Base-by-base conservation (phyloP, 176 grass and related monocot genomes). In the Triticum timopheevii region DNA sequence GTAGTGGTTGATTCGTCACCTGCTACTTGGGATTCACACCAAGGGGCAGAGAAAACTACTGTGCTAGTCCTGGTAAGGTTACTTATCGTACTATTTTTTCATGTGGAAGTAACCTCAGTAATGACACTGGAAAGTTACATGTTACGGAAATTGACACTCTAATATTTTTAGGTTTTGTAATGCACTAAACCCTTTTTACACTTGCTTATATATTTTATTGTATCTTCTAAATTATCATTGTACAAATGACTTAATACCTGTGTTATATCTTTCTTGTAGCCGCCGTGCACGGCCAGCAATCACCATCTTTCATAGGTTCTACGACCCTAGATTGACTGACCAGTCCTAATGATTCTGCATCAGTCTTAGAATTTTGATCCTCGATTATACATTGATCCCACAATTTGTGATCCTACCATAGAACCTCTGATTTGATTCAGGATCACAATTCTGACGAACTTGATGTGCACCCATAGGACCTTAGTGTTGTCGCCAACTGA, bases 1-100 rank as follows among this genome's bases (percentile, higher is more conserved):
- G 6, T 98, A 79, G 81, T 85, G 33, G 89, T 96, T 61, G 94
- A 98, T 93, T 98, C 97, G 25, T 98, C 90, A 91, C 92, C 97
- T 87, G 90, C 82, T 61, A 84, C 94, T 33, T 94, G 92, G 94
- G 94, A 95, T 61, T 93, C 90, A 76, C 82, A 31, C 79, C 85
- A 89, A 76, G 92, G 79, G 56, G 85, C 72, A 30, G 94, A 93
- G 39, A 92, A 80, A 92, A 94, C 94, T 80, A 90, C 72, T 80
- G 86, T 94, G 59, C 69, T 98, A 62, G 83, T 98, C 44, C 85
- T 98, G 94, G 97, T 98, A 91, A 81, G 58, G 49, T 84, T 82
- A 33, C 78, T 65, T 73, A 31, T 65, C 87, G 19, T 13, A 45
- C 13, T 16, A 10, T 70, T 72, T 68, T 76, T 42, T 17, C 8